Percentiles rank a stretch among this genome's conserved stretches.
Evolutionary conservation across 75 land plant species (phyloP).

Genomic region (Azolla pinnata): DNA sequence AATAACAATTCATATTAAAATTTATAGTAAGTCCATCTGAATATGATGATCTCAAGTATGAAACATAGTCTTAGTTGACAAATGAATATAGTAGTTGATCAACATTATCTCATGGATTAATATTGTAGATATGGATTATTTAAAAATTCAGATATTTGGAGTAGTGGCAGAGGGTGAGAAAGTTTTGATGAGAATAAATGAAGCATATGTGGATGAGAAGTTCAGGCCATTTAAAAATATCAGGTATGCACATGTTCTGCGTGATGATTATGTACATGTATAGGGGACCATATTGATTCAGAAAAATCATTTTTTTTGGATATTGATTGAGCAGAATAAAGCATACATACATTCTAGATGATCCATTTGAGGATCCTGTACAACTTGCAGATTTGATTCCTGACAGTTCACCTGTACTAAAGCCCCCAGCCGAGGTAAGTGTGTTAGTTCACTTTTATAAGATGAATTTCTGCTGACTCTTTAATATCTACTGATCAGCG

Average conservation of each 20-base stretch:
- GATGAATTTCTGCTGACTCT: no score
- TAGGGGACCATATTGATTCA: background rate
- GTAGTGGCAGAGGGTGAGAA: conserved; percentile 85
- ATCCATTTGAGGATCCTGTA: conserved; percentile 94
- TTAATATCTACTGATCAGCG: no score
- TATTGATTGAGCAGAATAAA: conserved; percentile 49
- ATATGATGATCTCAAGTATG: no score
- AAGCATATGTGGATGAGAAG: conserved; percentile 86
- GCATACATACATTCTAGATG: conserved; percentile 82
- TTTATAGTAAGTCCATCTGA: no score
- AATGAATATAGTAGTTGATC: no score
- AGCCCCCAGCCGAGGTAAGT: conserved; percentile 68
- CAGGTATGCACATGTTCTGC: conserved; percentile 31
- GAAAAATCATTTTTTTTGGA: no score
- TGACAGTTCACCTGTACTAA: conserved; percentile 72
- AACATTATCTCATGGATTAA: no score
- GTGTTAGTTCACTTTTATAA: no score
- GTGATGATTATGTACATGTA: conserved; percentile 8
- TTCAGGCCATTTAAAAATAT: conserved; percentile 78
- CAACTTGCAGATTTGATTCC: conserved; percentile 84
- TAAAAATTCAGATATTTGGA: conserved; percentile 66
- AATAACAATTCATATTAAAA: no score
- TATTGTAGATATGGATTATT: background rate
- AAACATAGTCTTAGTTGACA: no score
- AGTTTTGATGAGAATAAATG: conserved; percentile 76